Evolutionary conservation across 345 rosid species (phyloP), one percentile per base, ranked within the genome.

Genomic region (Trapa bicornis): DNA sequence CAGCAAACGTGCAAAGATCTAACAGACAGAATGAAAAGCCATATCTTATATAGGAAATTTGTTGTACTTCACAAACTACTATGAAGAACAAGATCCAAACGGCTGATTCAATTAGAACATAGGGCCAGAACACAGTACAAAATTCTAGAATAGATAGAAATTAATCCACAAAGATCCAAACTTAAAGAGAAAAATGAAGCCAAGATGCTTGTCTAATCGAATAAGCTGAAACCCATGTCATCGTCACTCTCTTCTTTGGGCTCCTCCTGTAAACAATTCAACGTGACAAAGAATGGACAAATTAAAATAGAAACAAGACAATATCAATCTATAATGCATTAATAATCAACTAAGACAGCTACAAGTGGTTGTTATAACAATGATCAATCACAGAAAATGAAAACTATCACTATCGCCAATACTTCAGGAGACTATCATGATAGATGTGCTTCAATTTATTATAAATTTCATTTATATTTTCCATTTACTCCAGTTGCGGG

Each of bases 191-290:
- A 16, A 52, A 22, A 38, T 4, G 22, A 39, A 45, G 3, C 37
- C 4, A 37, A 54, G 22, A 10, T 10, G 41, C 47, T 16, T 6
- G 16, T 57, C 72, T 76, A 78, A 57, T 81, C 84, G 17, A 81
- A 81, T 70, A 81, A 70, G 72, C 80, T 67, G 73, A 58, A 58
- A 33, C 84, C 81, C 81, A 80, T 65, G 73, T 81, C 84, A 0
- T 75, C 81, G 8, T 81, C 84, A 36, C 84, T 81, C 73, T 81
- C 84, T 68, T 78, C 81, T 52, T 81, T 60, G 0, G 79, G 70
- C 74, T 72, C 78, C 53, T 81, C 84, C 84, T 77, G 79, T 33
- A n/a, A 58, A 15, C 15, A 47, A 32, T 69, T 61, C 72, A 37
- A 71, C 15, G 6, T 0, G 58, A 5, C 8, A 66, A 65, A 0